phyloP scores from a whole-genome alignment of 345 rosid genomes.

The Brassica rapa region DNA sequence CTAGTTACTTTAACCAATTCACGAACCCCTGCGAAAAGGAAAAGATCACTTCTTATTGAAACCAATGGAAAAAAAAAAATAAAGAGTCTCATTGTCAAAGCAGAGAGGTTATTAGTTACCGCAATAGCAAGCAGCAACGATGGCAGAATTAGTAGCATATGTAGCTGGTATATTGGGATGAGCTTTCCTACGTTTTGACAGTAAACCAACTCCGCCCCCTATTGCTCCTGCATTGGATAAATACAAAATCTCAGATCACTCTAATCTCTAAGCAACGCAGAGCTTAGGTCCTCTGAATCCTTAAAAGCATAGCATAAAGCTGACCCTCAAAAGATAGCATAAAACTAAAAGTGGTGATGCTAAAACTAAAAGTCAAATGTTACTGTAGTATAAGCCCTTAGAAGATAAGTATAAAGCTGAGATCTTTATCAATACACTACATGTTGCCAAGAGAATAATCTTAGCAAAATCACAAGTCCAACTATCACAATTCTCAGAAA shows the following conservation, averaged over 20 bases:
- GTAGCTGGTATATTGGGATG: slow-evolving; percentile 63
- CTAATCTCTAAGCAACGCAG: neutral
- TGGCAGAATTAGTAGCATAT: slow-evolving; percentile 68
- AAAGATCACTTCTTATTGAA: neutral
- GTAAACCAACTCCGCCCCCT: slow-evolving; percentile 69
- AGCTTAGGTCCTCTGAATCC: neutral
- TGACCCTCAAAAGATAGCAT: neutral
- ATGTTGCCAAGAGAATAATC: neutral
- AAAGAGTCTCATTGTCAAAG: neutral
- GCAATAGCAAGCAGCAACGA: slow-evolving; percentile 70
- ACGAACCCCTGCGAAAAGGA: slow-evolving; percentile 58
- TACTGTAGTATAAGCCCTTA: neutral
- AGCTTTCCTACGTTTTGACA: slow-evolving; percentile 59
- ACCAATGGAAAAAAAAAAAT: neutral
- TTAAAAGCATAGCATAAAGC: neutral
- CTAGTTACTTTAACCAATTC: slow-evolving; percentile 68
- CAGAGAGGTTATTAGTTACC: slow-evolving; percentile 43
- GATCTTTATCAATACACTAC: neutral
- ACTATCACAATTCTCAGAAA: neutral
- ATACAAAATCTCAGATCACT: neutral
- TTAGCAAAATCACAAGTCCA: neutral
- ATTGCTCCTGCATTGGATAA: slow-evolving; percentile 47
- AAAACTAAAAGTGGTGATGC: neutral
- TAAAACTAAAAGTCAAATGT: neutral
- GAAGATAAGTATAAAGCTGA: neutral